Evolutionary conservation across 1,284 basidiomycete genomes (phyloP), one percentile per base, ranked within the genome.

Genomic region (Earliella scabrosa): DNA sequence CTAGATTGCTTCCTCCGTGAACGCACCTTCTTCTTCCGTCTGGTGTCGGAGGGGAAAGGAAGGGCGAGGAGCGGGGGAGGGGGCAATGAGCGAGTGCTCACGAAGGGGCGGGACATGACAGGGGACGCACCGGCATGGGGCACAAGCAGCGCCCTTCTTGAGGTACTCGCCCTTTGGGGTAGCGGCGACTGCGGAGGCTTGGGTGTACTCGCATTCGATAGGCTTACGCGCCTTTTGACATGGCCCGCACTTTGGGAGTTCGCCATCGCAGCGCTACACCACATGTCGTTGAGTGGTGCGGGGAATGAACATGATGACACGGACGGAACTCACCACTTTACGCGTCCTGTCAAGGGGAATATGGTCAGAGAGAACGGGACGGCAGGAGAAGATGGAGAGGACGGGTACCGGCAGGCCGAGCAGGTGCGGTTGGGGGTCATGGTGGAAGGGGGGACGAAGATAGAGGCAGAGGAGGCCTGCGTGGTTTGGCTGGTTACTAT

Each of bases 11-110:
- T 13, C 13, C 11, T 18, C n/a, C n/a, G n/a, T n/a, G 21, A 24
- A 13, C 52, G 10, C 16, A 66, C 68, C 63, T 70, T 70, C 58
- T 70, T 70, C 61, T 69, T 70, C 38, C 61, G 57, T 55, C 67
- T 70, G 31, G 13, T n/a, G n/a, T n/a, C n/a, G n/a, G 14, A 10
- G 39, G 10, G 18, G 27, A 14, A 8, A 40, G 32, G 16, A 57
- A 41, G 38, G 31, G 35, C 38, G 29, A n/a, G 14, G 14, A 23
- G 16, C 34, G 18, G 21, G 24, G 9, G 9, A 14, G 13, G 20
- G 11, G 10, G 11, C 11, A 32, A 23, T 4, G 21, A 24, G 16
- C 21, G 20, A 6, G 29, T 13, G 29, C 13, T n/a, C n/a, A n/a
- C n/a, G n/a, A 31, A 13, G 29, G 6, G 7, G 29, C 6, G 14